Evolutionary conservation across 768 basidiomycete species (phyloP), one percentile per base, ranked within the genome.

Genomic region (Lentinula sp.): DNA sequence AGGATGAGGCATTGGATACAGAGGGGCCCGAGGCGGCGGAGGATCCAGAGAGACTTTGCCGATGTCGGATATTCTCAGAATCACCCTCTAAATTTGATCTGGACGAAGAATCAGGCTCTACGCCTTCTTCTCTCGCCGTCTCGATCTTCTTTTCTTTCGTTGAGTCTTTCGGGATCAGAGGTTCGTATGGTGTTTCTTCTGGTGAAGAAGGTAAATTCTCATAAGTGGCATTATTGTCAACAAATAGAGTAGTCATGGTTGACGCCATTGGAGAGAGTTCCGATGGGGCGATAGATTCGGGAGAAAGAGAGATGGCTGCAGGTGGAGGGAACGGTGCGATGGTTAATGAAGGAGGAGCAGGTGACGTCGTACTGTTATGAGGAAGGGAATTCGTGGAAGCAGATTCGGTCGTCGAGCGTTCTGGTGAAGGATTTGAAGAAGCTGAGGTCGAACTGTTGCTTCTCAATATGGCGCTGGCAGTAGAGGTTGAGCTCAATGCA

Each of bases 171-270:
- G 57, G 57, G 18, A 59, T 59, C 34, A 59, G 6, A 37, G 46
- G 57, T 48, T 48, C 57, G 10, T 16, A 50, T 15, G 57, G 31
- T 13, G 34, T 42, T 49, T 50, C 57, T 52, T 79, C 79, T 4
- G 77, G 76, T 32, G 80, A 78, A 55, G 82, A 81, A 43, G 76
- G 76, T 42, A 80, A 69, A 51, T 73, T 69, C 59, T 76, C 78
- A 65, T 80, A 82, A 60, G 72, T 68, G 13, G 63, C 60, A 21
- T n/a, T 31, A 32, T 45, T 60, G 40, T 58, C 57, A 18, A 21
- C 28, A n/a, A 37, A 32, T 34, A 46, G 48, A 34, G 57, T 32
- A 16, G 23, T 49, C 6, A 32, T 23, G 6, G 46, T 9, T 13
- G 57, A 28, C 6, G 45, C 32, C 16, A 28, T 18, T 48, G 9